Evolutionary conservation across 192 early-diverging fungal genomes (phyloP).

Genomic region (Coemansia sp.): DNA sequence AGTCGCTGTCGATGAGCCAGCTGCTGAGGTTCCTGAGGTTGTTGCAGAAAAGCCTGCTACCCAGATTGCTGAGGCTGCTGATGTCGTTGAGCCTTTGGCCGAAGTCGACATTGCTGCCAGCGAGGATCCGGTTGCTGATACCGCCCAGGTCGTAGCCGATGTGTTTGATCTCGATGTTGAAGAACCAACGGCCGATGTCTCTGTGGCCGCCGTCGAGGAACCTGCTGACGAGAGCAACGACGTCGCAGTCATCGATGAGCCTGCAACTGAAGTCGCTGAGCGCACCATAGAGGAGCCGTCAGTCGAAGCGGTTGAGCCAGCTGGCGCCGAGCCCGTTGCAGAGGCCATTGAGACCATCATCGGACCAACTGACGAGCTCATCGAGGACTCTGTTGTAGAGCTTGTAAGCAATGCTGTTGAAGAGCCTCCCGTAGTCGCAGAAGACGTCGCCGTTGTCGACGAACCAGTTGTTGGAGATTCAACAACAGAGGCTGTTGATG

Average conservation of each 20-base stretch:
- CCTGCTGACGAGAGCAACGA: not conserved
- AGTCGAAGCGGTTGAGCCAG: not conserved
- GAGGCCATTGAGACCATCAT: too few species aligned
- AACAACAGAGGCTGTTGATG: too few species aligned
- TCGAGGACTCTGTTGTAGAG: not conserved
- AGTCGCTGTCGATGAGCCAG: not conserved
- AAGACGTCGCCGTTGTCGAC: not conserved
- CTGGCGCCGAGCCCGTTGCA: not conserved
- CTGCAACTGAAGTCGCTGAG: not conserved
- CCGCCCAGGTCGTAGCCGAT: not conserved
- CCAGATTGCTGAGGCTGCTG: not conserved
- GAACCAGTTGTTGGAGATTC: not conserved
- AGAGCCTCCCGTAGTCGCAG: not conserved
- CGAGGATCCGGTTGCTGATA: not conserved
- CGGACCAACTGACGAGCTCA: not conserved
- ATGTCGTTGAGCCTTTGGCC: not conserved
- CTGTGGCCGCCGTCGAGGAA: not conserved
- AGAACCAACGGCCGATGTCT: conserved; percentile 2
- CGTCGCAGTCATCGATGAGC: not conserved
- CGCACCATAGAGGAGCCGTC: too few species aligned
- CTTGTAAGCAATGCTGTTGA: not conserved
- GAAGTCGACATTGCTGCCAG: not conserved
- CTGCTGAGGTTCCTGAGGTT: not conserved
- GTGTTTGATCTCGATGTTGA: not conserved
- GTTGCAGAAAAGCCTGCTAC: not conserved